Base-by-base conservation (phyloP, 2,329 filamentous ascomycete species). In the Talaromyces islandicus region DNA sequence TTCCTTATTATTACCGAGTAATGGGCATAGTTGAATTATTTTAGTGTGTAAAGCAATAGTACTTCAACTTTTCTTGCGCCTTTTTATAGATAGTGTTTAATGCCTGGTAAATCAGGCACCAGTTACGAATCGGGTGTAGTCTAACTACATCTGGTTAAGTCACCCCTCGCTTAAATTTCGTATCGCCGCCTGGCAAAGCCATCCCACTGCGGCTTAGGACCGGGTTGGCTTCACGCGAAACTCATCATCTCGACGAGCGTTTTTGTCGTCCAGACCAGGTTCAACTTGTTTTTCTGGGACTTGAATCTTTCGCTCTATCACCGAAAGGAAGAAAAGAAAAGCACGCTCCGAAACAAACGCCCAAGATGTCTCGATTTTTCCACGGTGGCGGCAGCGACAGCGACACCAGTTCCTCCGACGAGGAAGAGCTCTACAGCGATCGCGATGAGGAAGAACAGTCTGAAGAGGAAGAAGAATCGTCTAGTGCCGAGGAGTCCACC, bases 341-440 rank as follows among this genome's bases (percentile, higher is more conserved):
- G 17, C 10, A 11, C 51, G 51, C n/a, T 24, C 51, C 24, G 10
- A 35, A 27, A 14, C n/a, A 2, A 35, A 54, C 14, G 7, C 32
- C 53, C 35, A 61, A 74, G 64, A 94, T 93, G 90, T 97, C 94
- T 85, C 90, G 92, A 82, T 99, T 97, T 81, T 97, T 97, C 85
- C 90, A 91, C 78, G 90, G 90, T 77, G 90, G 88, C 81, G 92
- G 96, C 80, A 97, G 92, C 86, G 96, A 93, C 73, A 91, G 87
- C 83, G 92, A 97, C 80, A 92, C 86, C 81, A 91, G 91, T 84
- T 96, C 91, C 65, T 86, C 83, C 72, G 93, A 97, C 70, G 93
- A 97, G 83, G 92, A 97, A 81, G 89, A 92, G 79, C 88, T 96
- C 79, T 95, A 95, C 86, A 86, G 84, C 69, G 88, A 88, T 69